A percentile compares a stretch with the other conserved stretches of the same genome.
Conservation (phyloP, 768 basidiomycete genomes). For the Lactarius deliciosus region DNA sequence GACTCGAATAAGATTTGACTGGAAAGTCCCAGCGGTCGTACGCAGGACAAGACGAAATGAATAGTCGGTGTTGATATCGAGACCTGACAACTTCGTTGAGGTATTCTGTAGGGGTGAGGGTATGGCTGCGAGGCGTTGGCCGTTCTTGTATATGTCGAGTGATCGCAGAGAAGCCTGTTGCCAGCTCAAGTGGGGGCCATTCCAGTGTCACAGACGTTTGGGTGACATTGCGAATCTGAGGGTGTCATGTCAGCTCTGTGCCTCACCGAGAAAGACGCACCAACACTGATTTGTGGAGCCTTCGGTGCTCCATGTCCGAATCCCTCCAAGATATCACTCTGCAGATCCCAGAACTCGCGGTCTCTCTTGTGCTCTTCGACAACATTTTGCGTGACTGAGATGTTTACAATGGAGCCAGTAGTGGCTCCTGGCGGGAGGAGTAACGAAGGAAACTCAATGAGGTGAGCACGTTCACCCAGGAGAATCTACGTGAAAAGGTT, state of each 20-base stretch:
- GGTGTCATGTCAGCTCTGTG: slow-evolving; percentile 2
- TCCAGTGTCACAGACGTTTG: slow-evolving; percentile 97
- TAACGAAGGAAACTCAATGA: slow-evolving; percentile 97
- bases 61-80: slow-evolving; percentile 82
- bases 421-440: slow-evolving; percentile 89
- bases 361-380: slow-evolving; percentile 82
- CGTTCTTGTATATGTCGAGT: slow-evolving; percentile 91
- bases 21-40: slow-evolving; percentile 88
- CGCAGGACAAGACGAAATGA: slow-evolving; percentile 92
- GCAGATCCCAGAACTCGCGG: slow-evolving; percentile 79
- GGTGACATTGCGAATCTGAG: slow-evolving; percentile 84
- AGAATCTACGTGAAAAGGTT: slow-evolving; percentile 59
- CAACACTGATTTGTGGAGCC: slow-evolving; percentile 71
- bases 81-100: slow-evolving; percentile 82
- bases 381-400: slow-evolving; percentile 87
- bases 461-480: slow-evolving; percentile 88
- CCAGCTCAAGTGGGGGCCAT: slow-evolving; percentile 86
- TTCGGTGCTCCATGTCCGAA: slow-evolving; percentile 71
- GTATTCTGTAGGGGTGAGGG: slow-evolving; percentile 81
- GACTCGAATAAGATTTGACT: slow-evolving; percentile 78
- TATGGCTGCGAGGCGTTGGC: slow-evolving; percentile 82
- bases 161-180: slow-evolving; percentile 83
- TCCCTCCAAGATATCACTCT: slow-evolving; percentile 71
- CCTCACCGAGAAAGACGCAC: slow-evolving; percentile 26
- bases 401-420: slow-evolving; percentile 95